These are phyloP conservation scores for Kockiozyma suomiensis DNA, from an alignment of 805 yeast species.

Conservation along the genomic window DNA sequence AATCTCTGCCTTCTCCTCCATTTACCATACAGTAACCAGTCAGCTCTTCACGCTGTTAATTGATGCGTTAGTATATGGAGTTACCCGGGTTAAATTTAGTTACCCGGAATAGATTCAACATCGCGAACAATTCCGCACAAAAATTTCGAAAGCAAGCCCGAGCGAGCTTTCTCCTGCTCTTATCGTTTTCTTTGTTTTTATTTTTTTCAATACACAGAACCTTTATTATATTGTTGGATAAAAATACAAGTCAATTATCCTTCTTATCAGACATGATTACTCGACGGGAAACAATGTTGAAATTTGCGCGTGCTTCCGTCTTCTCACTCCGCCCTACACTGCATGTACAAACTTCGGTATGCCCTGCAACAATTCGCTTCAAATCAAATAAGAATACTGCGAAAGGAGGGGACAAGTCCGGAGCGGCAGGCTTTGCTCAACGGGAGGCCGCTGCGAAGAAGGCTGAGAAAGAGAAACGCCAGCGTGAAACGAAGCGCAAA, in stretches of 20 bases:
- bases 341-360: neutral
- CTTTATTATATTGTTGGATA: neutral
- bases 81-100: constrained; percentile 2
- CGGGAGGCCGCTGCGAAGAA: constrained; percentile 8
- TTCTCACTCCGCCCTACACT: constrained; percentile 1
- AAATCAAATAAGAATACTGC: neutral
- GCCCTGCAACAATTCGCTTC: constrained; percentile 1
- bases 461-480: constrained; percentile 37
- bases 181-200: neutral
- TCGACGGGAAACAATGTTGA: constrained; percentile 3
- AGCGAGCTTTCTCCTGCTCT: neutral
- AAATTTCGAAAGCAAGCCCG: neutral
- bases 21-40: too few relatives aligned
- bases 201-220: neutral
- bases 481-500: constrained; percentile 37
- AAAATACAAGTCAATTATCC: neutral
- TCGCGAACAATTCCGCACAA: neutral
- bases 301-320: neutral
- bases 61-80: too few relatives aligned
- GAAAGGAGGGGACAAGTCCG: neutral
- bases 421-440: neutral
- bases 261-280: neutral
- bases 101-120: neutral
- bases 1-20: neutral
- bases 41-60: too few relatives aligned